Conservation (phyloP, 2,329 filamentous ascomycete species). For the Alternaria tenuissima region DNA sequence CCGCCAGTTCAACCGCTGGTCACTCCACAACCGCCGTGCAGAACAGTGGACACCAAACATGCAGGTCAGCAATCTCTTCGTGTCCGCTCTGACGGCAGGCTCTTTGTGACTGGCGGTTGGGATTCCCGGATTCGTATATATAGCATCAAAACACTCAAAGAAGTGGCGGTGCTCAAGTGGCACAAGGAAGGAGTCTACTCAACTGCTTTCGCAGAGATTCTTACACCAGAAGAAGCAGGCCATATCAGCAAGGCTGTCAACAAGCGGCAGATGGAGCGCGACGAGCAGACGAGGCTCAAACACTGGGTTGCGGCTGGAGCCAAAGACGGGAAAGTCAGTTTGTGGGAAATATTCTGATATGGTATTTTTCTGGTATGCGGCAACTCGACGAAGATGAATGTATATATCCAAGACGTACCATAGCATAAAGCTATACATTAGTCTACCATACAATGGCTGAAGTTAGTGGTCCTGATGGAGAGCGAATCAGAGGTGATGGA, state of each 20-base stretch:
- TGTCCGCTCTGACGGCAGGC: slow-evolving; percentile 79
- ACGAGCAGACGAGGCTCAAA: slow-evolving; percentile 68
- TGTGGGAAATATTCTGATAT: slow-evolving; percentile 86
- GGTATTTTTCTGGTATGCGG: background rate
- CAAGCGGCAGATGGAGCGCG: slow-evolving; percentile 36
- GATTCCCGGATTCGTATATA: slow-evolving; percentile 85
- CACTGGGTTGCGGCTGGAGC: slow-evolving; percentile 92
- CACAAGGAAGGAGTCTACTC: slow-evolving; percentile 88
- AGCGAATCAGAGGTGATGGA: slow-evolving; percentile 16
- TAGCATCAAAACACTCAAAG: slow-evolving; percentile 78
- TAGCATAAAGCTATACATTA: background rate
- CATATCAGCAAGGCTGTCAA: background rate
- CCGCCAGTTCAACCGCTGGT: slow-evolving; percentile 10
- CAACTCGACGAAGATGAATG: background rate
- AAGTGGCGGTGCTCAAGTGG: slow-evolving; percentile 93
- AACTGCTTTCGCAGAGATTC: slow-evolving; percentile 70
- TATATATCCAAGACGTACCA: background rate
- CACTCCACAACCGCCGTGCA: slow-evolving; percentile 59
- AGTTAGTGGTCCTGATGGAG: background rate
- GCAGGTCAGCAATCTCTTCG: slow-evolving; percentile 84
- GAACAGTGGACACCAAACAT: slow-evolving; percentile 79
- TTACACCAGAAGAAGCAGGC: slow-evolving; percentile 19
- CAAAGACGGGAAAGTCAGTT: slow-evolving; percentile 92
- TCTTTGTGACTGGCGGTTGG: slow-evolving; percentile 94
- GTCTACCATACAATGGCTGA: background rate